Evolutionary conservation across 2,329 filamentous ascomycete genomes (phyloP).

Genomic region (Hymenoscyphus infarciens): DNA sequence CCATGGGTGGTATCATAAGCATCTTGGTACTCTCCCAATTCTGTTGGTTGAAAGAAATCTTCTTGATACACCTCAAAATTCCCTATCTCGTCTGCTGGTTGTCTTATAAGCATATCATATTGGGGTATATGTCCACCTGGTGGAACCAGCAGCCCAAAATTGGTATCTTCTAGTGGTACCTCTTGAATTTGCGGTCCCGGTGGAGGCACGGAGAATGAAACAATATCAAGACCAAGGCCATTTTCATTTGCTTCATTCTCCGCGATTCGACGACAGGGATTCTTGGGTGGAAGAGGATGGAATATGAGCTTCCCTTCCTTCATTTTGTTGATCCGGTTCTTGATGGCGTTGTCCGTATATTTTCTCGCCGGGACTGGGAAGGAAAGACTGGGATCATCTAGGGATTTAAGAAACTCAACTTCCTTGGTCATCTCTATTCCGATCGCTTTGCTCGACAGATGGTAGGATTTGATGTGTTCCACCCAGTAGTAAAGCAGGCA

Average conservation of each 20-base stretch:
- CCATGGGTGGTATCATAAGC: too few species aligned
- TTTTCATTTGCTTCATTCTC: not conserved
- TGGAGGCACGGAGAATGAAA: too few species aligned
- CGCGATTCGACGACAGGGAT: not conserved
- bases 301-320: not conserved
- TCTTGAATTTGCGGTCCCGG: too few species aligned
- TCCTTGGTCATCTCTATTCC: not conserved
- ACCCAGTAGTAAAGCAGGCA: not conserved
- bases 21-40: too few species aligned
- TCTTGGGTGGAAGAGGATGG: not conserved
- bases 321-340: not conserved
- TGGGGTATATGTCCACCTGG: too few species aligned
- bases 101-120: too few species aligned
- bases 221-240: not conserved
- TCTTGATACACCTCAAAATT: too few species aligned
- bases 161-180: too few species aligned
- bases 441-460: not conserved
- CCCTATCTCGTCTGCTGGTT: too few species aligned
- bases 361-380: not conserved
- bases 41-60: too few species aligned
- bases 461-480: not conserved
- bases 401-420: not conserved
- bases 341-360: not conserved
- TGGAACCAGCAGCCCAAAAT: too few species aligned
- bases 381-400: not conserved